Evolutionary conservation across 2,329 filamentous ascomycete species (phyloP), one percentile per base, ranked within the genome.

Genomic region (Huntiella savannae): DNA sequence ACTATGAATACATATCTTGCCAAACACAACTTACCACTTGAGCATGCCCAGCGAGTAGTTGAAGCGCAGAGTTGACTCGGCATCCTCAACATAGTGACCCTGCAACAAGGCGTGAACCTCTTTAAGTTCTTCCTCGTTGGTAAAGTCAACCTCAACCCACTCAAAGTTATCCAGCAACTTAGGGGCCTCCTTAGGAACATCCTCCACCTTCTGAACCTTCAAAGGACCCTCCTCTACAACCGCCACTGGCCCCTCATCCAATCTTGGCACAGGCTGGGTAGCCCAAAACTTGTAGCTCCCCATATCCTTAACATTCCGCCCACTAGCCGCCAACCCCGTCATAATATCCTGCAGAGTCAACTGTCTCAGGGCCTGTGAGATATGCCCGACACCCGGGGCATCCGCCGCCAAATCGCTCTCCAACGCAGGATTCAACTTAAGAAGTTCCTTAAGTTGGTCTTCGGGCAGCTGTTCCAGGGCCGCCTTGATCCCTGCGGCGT

Each of bases 281-380:
- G 85, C 79, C 91, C 91, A 98, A 67, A 98, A 98, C 64, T 93
- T 95, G 71, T 96, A 95, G 49, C 79, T 83, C 5, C 80, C 86
- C 85, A 95, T 94, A 58, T 95, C 87, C 67, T 94, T 95, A 55
- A 77, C 79, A 57, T 93, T 93, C 70, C 91, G 92, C 47, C 82
- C 82, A 51, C 75, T 77, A 5, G 83, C 69, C 12, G 86, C 80
- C 56, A 83, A 62, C 0, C 80, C 79, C 1, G 80, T 82, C 71
- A 84, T 74, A 57, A 83, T 74, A 52, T 84, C 78, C 57, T 77
- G 71, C 47, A 83, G 64, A 52, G 70, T 78, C 58, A 84, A 66
- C 54, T 72, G 71, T 62, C 73, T 73, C 51, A 80, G 65, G 41
- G 68, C 62, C 32, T 70, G 66, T 49, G 69, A 63, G 22, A 70